Conservation (phyloP, 306 rosid species). For the Spatholobus suberectus region DNA sequence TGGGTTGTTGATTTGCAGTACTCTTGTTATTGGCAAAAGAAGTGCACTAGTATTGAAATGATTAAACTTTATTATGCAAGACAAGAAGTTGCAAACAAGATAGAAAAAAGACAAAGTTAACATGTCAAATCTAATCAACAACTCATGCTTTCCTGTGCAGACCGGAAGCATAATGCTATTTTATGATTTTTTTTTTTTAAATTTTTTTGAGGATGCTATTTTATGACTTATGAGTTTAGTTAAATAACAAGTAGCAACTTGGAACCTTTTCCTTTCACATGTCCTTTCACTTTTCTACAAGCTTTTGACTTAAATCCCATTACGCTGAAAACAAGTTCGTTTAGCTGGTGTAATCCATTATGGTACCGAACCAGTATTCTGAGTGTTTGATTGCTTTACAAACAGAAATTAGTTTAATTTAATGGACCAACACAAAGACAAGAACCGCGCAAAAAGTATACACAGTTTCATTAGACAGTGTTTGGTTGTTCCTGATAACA, state of each 20-base stretch:
- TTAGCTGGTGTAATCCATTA: constrained; percentile 44
- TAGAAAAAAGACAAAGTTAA: constrained; percentile 46
- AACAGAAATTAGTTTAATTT: background rate
- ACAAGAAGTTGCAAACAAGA: constrained; percentile 39
- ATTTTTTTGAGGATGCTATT: background rate
- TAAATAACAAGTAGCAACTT: constrained; percentile 32
- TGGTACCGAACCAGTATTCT: constrained; percentile 29
- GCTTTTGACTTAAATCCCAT: constrained; percentile 40
- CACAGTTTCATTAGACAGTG: constrained; percentile 37
- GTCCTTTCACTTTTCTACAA: constrained; percentile 13
- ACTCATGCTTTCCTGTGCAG: constrained; percentile 50
- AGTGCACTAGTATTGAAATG: constrained; percentile 29
- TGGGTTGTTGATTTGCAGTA: constrained; percentile 9
- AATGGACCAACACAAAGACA: background rate
- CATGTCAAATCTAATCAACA: constrained; percentile 51
- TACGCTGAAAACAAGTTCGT: constrained; percentile 34
- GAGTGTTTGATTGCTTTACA: constrained; percentile 9
- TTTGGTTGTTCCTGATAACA: constrained; percentile 45
- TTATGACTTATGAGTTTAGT: constrained; percentile 30
- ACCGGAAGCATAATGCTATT: constrained; percentile 31
- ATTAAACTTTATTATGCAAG: constrained; percentile 29
- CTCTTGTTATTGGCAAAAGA: constrained; percentile 31
- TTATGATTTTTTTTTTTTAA: background rate
- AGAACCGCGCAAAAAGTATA: constrained; percentile 22
- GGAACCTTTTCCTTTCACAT: constrained; percentile 14